phyloP scores from a whole-genome alignment of 805 yeast genomes.

The Candida nemodendra region DNA sequence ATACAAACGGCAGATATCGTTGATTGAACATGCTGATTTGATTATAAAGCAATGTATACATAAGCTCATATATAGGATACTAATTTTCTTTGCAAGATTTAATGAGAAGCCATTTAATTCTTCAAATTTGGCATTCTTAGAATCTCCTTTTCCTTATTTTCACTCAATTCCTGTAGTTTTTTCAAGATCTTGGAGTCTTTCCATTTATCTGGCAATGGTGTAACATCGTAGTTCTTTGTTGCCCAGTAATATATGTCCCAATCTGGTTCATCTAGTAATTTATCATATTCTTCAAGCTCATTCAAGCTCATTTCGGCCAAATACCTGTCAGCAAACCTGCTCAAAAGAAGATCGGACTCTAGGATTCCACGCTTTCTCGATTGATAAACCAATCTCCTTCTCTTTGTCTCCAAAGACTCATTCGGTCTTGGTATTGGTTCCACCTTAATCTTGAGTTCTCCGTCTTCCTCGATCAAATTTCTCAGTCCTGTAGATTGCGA shows the following conservation, averaged over 20 bases:
- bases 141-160: conserved; percentile 67
- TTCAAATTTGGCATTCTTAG: conserved; percentile 82
- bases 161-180: conserved; percentile 68
- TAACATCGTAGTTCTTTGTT: conserved; percentile 73
- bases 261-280: conserved; percentile 86
- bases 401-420: conserved; percentile 69
- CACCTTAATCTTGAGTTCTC: conserved; percentile 59
- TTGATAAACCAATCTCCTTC: conserved; percentile 89
- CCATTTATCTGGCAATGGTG: conserved; percentile 90
- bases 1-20: conserved; percentile 38
- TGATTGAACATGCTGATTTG: conserved; percentile 32
- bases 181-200: conserved; percentile 60
- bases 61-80: too few relatives aligned
- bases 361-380: conserved; percentile 92
- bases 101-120: too few relatives aligned
- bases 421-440: conserved; percentile 75
- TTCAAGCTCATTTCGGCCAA: conserved; percentile 55
- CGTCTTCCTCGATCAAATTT: conserved; percentile 29
- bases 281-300: conserved; percentile 83
- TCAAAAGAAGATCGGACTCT: conserved; percentile 84
- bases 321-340: conserved; percentile 80
- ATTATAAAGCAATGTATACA: too few relatives aligned
- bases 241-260: conserved; percentile 99
- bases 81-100: too few relatives aligned
- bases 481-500: conserved; percentile 22